Base-by-base conservation (phyloP, 768 basidiomycete species). In the Chiua virens region DNA sequence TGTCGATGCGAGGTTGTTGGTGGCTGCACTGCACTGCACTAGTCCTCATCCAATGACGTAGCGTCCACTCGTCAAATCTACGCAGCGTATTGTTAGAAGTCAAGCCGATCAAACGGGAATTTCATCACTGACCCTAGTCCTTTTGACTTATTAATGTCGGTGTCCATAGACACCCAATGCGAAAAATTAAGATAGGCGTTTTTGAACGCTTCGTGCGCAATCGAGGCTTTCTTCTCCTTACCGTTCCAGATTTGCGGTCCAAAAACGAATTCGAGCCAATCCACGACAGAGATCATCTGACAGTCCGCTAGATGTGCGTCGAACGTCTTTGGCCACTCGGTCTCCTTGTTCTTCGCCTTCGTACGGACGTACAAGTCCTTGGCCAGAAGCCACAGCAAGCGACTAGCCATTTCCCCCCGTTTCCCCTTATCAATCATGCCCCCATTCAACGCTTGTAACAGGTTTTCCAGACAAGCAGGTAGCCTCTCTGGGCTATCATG, bases 301-400 rank as follows among this genome's bases (percentile, higher is more conserved):
- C 50, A 52, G 45, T 52, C 45, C 2, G 34, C 42, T 7, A 55
- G 40, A 41, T 41, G 40, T 25, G 7, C 40, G 5, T 41, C 40
- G 14, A 22, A 23, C 9, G 18, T 39, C 38, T 3, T 6, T 3
- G 38, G n/a, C 38, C 3, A 4, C 9, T 8, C 20, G 5, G 10
- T 21, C 7, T 9, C 38, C 2, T 1, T 20, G 10, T 39, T 11
- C 20, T 39, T 39, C 9, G 28, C 4, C 8, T n/a, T n/a, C n/a
- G n/a, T n/a, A n/a, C 35, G 44, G n/a, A 45, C 17, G n/a, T 35
- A 17, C 8, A 36, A n/a, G 22, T 45, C 44, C n/a, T 45, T 45
- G 5, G 34, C 32, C 21, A 45, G 21, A 17, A 45, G 34, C 44
- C 44, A 36, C 5, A 30, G 11, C 11, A 30, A 8, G 3, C 30